Base-by-base conservation (phyloP, 768 basidiomycete genomes). In the Lentinus tigrinus region DNA sequence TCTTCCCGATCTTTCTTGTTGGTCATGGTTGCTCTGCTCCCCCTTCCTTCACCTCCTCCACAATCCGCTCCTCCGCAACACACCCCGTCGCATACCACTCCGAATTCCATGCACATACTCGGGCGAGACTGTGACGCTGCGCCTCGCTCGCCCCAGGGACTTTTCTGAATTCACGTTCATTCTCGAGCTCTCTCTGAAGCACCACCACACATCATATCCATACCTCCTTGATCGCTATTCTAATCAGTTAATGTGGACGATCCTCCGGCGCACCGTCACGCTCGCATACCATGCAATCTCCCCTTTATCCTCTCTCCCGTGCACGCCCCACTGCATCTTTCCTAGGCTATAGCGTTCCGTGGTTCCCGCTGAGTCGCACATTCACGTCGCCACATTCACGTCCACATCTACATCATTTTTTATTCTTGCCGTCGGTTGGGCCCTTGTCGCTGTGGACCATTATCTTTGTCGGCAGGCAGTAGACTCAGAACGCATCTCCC, bases 161-260 rank as follows among this genome's bases (percentile, higher is more conserved):
- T 47, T 44, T 16, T 55, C 26, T 24, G 21, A 28, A 31, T 17
- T 8, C 47, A 49, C 47, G 46, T 47, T 47, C 54, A 27, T 55
- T 55, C 44, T 34, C 43, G 36, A 8, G 27, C 19, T 31, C n/a
- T 31, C 19, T 31, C n/a, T 31, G 31, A 31, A 31, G 31, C 31
- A 31, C 31, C 31, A 31, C 31, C 31, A 31, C 1, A 6, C 31
- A 31, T 31, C 47, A 49, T 49, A 49, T 49, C 27, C 47, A n/a
- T 31, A 49, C 27, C 34, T 49, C 17, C 28, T 11, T 19, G 47
- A 17, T 49, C 47, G 9, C 27, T 49, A 49, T 49, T 49, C 47
- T 49, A 49, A 49, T 49, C 47, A 31, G 47, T 31, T 49, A 49
- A 49, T 49, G 47, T 36, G 47, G 47, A 49, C 47, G 47, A 31